Evolutionary conservation across 2,329 filamentous ascomycete species (phyloP).

Genomic region (Alternaria tenuissima): DNA sequence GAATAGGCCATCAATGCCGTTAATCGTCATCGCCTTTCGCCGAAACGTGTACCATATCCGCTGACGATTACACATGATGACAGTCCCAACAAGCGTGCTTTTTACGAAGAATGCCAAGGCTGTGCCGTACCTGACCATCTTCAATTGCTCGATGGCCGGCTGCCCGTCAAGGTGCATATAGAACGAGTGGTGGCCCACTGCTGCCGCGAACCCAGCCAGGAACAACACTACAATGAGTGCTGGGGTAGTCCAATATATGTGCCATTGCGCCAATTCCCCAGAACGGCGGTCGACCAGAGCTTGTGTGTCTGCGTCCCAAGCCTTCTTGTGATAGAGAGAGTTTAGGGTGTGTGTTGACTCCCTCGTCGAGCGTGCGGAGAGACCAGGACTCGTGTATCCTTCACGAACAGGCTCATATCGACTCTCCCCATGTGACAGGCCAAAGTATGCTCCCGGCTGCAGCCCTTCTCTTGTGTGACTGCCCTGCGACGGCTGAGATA

Average conservation of each 20-base stretch:
- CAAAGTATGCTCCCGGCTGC: constrained; percentile 28
- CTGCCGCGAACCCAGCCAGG: constrained; percentile 40
- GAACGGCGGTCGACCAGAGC: constrained; percentile 43
- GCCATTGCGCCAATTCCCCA: constrained; percentile 47
- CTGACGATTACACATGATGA: constrained; percentile 47
- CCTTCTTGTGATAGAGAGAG: constrained; percentile 38
- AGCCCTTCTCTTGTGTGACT: constrained; percentile 21
- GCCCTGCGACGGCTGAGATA: constrained; percentile 21
- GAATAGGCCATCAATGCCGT: constrained; percentile 50
- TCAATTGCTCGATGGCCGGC: constrained; percentile 42
- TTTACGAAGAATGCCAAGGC: constrained; percentile 51
- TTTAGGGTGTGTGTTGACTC: constrained; percentile 36
- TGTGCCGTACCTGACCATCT: constrained; percentile 48
- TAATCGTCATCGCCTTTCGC: constrained; percentile 48
- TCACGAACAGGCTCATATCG: constrained; percentile 34
- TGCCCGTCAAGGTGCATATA: constrained; percentile 43
- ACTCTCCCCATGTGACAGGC: constrained; percentile 16
- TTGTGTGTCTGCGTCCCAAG: constrained; percentile 42
- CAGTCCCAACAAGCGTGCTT: constrained; percentile 45
- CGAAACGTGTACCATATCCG: constrained; percentile 51
- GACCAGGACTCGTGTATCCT: constrained; percentile 22
- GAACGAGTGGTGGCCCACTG: constrained; percentile 49
- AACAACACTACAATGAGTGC: constrained; percentile 40
- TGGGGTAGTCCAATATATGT: constrained; percentile 48
- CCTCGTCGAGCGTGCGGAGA: constrained; percentile 24